Evolutionary conservation across 495 filamentous ascomycete genomes (phyloP).

Genomic region (Trichoderma virens): DNA sequence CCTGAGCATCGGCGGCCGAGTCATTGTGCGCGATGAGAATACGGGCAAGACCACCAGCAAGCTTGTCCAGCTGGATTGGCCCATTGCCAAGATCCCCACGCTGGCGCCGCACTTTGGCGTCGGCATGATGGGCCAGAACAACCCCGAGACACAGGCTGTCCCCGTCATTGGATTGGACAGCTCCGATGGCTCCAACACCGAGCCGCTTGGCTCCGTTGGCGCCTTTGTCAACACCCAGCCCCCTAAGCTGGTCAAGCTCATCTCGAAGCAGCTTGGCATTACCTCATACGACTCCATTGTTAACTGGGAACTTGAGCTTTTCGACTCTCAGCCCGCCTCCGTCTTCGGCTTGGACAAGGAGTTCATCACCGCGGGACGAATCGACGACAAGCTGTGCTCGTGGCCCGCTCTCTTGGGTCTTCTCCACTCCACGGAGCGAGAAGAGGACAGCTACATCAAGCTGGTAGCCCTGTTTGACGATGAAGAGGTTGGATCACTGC

Average conservation of each 20-base stretch:
- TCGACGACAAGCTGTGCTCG: constrained; percentile 96
- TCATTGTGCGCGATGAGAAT: constrained; percentile 65
- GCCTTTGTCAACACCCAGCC: constrained; percentile 78
- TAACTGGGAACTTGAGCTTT: constrained; percentile 97
- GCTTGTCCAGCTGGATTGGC: constrained; percentile 87
- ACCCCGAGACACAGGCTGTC: constrained; percentile 88
- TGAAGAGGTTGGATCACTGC: constrained; percentile 85
- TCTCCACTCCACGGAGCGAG: constrained; percentile 52
- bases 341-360: constrained; percentile 85
- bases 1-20: constrained; percentile 79
- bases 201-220: constrained; percentile 38
- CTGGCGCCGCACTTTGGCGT: constrained; percentile 90
- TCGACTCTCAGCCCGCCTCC: constrained; percentile 78
- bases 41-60: constrained; percentile 74
- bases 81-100: constrained; percentile 86
- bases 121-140: constrained; percentile 67
- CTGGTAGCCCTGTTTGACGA: constrained; percentile 89
- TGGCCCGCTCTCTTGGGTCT: constrained; percentile 86
- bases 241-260: constrained; percentile 71
- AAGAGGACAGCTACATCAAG: constrained; percentile 58
- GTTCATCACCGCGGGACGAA: constrained; percentile 88
- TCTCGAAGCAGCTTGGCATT: constrained; percentile 65
- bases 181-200: constrained; percentile 38
- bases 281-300: constrained; percentile 64
- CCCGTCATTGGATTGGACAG: constrained; percentile 88